Evolutionary conservation across 495 filamentous ascomycete species (phyloP).

Genomic region (Cercophora samala): DNA sequence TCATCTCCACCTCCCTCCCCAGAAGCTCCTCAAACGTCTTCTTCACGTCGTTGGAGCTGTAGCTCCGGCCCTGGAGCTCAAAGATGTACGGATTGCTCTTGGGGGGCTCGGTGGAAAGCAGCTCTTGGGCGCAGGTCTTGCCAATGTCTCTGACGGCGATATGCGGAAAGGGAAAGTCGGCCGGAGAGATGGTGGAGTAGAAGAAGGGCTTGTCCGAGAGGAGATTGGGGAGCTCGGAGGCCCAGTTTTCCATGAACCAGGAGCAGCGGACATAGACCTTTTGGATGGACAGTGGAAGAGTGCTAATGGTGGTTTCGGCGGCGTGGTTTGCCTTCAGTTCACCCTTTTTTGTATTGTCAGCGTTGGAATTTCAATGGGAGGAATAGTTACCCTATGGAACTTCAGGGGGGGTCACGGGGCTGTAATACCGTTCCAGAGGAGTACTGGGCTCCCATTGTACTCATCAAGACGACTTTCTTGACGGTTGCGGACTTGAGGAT

Average conservation of each 20-base stretch:
- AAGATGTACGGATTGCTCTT: constrained; percentile 22
- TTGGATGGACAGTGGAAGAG: constrained; percentile 14
- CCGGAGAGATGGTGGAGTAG: constrained; percentile 25
- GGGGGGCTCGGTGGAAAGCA: constrained; percentile 11
- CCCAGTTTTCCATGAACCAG: constrained; percentile 35
- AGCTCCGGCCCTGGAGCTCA: constrained; percentile 22
- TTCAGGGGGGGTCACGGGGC: no score
- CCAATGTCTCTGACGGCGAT: constrained; percentile 30
- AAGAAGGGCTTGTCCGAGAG: constrained; percentile 18
- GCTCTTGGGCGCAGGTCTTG: constrained; percentile 15
- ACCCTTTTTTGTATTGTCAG: constrained; percentile 17
- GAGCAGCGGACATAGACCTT: constrained; percentile 25
- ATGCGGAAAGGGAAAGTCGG: neutral
- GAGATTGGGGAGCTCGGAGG: constrained; percentile 17
- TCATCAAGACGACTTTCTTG: constrained; percentile 24
- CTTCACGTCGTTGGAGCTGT: constrained; percentile 24
- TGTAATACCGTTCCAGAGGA: constrained; percentile 21
- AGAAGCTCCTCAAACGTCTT: constrained; percentile 20
- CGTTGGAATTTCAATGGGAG: neutral
- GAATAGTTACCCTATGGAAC: neutral
- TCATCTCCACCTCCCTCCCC: constrained; percentile 22
- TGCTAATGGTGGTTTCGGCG: constrained; percentile 17
- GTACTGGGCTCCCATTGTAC: constrained; percentile 29
- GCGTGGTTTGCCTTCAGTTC: constrained; percentile 27
- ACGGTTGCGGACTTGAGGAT: constrained; percentile 20